Evolutionary conservation across 2,329 filamentous ascomycete species (phyloP), one percentile per base, ranked within the genome.

Genomic region (Apiospora aurea): DNA sequence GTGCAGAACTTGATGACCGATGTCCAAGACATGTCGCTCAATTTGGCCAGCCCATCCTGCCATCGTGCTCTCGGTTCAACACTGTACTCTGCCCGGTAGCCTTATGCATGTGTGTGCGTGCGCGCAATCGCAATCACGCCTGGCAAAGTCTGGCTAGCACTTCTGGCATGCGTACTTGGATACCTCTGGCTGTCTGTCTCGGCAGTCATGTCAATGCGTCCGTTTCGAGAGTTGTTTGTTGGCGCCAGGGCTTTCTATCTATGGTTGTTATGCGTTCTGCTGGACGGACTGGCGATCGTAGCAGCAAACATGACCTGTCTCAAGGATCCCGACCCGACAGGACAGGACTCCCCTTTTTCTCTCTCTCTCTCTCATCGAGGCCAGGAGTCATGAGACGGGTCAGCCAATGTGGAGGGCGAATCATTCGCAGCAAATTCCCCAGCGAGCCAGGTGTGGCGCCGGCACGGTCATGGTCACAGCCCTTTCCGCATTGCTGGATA

Each of bases 231-330:
- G 57, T 21, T 41, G 57, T 64, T 41, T 64, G 57, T 64, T 18
- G 21, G 18, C 41, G 57, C 57, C n/a, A 64, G 57, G 57, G 57
- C 18, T 61, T 4, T 34, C 53, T 61, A 21, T 34, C 53, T 34
- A 41, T n/a, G 57, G 3, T n/a, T 41, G 3, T n/a, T 41, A 64
- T 64, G 53, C 8, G 29, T 38, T 61, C 18, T 61, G 53, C 29
- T 61, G 57, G 57, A 41, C 34, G 34, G 57, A 64, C 57, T 64
- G 57, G 34, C 34, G 57, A 64, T 64, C 57, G 34, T 41, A 64
- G 57, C 57, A 64, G 57, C 57, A 64, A 64, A 64, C 57, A 64
- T 64, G 57, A 64, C 57, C 57, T 64, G 57, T 64, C 57, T 64
- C 57, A 64, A 64, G 57, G 57, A 64, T 64, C 13, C 57, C n/a